Evolutionary conservation across 2,329 filamentous ascomycete species (phyloP).

Genomic region (Colletotrichum higginsianum): DNA sequence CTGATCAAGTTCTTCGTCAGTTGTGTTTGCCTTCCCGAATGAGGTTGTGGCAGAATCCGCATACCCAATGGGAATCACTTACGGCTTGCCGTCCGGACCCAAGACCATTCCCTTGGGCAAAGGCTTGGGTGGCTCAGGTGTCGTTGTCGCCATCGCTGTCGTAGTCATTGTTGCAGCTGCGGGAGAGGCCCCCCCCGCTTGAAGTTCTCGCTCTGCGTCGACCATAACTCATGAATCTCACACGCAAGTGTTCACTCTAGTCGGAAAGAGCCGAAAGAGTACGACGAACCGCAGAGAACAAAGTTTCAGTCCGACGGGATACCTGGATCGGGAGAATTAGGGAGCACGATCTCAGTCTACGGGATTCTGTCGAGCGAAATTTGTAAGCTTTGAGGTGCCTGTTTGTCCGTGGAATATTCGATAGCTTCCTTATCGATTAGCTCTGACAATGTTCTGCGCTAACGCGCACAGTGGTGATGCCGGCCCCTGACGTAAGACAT

Average conservation of each 20-base stretch:
- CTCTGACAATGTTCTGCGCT: background rate
- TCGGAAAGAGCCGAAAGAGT: slow-evolving; percentile 56
- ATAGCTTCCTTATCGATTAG: slow-evolving; percentile 26
- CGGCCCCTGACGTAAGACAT: background rate
- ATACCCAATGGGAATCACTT: slow-evolving; percentile 53
- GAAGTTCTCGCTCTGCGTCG: slow-evolving; percentile 20
- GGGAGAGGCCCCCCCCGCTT: background rate
- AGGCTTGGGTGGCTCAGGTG: slow-evolving; percentile 62
- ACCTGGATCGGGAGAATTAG: slow-evolving; percentile 1
- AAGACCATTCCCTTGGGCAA: slow-evolving; percentile 81
- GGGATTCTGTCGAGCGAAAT: background rate
- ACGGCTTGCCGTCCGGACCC: slow-evolving; percentile 89
- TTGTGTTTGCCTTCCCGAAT: background rate
- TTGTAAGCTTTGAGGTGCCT: slow-evolving; percentile 4
- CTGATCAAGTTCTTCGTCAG: slow-evolving; percentile 56
- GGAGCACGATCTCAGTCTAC: background rate
- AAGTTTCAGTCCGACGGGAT: background rate
- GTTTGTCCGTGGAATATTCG: slow-evolving; percentile 11
- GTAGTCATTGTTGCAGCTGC: background rate
- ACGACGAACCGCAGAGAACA: background rate
- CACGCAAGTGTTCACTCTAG: slow-evolving; percentile 68
- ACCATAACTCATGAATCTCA: slow-evolving; percentile 4
- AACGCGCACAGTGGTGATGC: background rate
- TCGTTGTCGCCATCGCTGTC: slow-evolving; percentile 32
- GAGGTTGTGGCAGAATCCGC: background rate